Percentiles rank a stretch among this genome's conserved stretches.
Evolutionary conservation across 768 basidiomycete genomes (phyloP).

Genomic region (Leccinum ochraceum): DNA sequence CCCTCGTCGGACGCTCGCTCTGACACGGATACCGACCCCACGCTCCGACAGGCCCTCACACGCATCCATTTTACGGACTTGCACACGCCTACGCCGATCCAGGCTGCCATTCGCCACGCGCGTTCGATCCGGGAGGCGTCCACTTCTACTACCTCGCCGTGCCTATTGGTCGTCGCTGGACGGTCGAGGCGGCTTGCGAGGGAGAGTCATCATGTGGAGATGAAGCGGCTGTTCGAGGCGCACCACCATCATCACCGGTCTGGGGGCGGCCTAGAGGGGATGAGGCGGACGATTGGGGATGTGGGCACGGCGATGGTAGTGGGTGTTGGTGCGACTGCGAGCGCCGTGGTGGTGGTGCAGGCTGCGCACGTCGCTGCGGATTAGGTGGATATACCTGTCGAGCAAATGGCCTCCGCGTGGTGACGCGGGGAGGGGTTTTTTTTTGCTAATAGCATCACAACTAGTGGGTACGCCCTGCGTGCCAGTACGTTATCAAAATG

Average conservation of each 20-base stretch:
- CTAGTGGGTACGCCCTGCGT: neutral
- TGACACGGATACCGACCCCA: conserved; percentile 10
- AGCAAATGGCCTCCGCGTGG: neutral
- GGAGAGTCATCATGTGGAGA: conserved; percentile 71
- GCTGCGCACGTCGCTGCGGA: conserved; percentile 39
- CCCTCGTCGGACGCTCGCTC: conserved; percentile 6
- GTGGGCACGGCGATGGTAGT: conserved; percentile 80
- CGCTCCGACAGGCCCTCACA: conserved; percentile 40
- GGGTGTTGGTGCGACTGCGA: conserved; percentile 49
- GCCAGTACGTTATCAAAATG: neutral
- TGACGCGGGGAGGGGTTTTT: neutral
- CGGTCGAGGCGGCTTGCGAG: conserved; percentile 73
- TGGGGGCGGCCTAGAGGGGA: conserved; percentile 23
- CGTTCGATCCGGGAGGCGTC: conserved; percentile 18
- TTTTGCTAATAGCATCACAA: neutral
- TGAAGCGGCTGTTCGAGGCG: conserved; percentile 61
- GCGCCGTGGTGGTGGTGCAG: conserved; percentile 76
- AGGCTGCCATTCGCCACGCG: conserved; percentile 51
- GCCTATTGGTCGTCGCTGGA: conserved; percentile 67
- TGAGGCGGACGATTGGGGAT: conserved; percentile 85
- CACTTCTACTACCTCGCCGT: conserved; percentile 28
- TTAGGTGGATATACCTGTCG: neutral
- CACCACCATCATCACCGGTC: conserved; percentile 3
- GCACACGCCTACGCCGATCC: conserved; percentile 59
- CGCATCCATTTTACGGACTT: conserved; percentile 65